Evolutionary conservation across 345 rosid species (phyloP), one percentile per base, ranked within the genome.

Genomic region (Carallia brachiata): DNA sequence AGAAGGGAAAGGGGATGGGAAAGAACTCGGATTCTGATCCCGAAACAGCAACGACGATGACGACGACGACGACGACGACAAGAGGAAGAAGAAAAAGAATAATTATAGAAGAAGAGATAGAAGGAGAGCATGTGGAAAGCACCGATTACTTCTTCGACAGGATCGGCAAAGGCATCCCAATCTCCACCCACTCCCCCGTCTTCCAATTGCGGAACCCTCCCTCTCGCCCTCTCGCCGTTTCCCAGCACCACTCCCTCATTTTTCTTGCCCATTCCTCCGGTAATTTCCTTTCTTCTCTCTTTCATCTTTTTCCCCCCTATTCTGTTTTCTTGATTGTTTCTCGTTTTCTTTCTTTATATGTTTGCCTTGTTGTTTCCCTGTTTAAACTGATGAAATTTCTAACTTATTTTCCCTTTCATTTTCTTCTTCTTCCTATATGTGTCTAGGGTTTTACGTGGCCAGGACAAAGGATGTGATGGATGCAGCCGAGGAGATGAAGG

Each of bases 201-300:
- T 91, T 80, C 83, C 80, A 84, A 59, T 74, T 76, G 34, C 79
- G 75, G 36, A 80, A 60, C 67, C 86, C 89, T 77, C 98, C 99
- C 2, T 74, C 88, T 53, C 88, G 78, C 67, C 90, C 98, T 58
- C 90, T 95, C 44, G 92, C 93, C 62, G 73, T 90, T 77, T 86
- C 98, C 66, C 80, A 87, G 59, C 73, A 61, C 63, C 83, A 56
- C 69, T 80, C 70, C 57, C 74, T 90, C 52, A 67, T 89, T 63
- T 90, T 95, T 64, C 72, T 90, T 55, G 98, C 92, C 27, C 87
- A 92, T 80, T 69, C 94, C 34, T 84, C 85, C 7, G 97, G 97
- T 93, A 23, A 48, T 52, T 12, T 48, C 37, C 15, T 52, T 23
- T 52, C 9, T 7, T 7, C 16, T 36, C 39, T 16, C 23, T 27